Evolutionary conservation across 2,329 filamentous ascomycete species (phyloP).

Genomic region (Pseudopyricularia cyperi): DNA sequence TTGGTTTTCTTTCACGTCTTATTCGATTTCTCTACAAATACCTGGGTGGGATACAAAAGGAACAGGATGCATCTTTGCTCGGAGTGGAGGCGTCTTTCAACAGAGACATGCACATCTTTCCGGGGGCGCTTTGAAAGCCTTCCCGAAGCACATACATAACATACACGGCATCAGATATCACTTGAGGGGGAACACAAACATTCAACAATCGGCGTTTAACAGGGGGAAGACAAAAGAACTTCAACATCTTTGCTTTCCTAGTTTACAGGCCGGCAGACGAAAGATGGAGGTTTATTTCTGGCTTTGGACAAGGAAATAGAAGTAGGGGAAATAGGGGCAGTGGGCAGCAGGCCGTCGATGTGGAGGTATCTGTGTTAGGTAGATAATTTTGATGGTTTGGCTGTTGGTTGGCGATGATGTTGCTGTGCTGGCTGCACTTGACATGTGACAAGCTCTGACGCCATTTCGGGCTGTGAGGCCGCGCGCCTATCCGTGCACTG

Average conservation of each 20-base stretch:
- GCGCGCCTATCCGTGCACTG: too few relatives aligned
- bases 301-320: not conserved
- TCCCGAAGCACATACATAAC: not conserved
- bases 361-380: not conserved
- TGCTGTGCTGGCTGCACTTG: too few relatives aligned
- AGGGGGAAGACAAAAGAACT: slow-evolving; percentile 20
- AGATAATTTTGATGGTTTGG: not conserved
- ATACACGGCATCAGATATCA: slow-evolving; percentile 13
- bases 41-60: not conserved
- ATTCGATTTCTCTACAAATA: slow-evolving; percentile 10
- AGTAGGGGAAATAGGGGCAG: not conserved
- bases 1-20: slow-evolving; percentile 6
- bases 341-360: not conserved
- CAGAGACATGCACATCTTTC: slow-evolving; percentile 16
- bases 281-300: not conserved
- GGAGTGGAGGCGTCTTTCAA: slow-evolving; percentile 19
- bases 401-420: too few relatives aligned
- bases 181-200: slow-evolving; percentile 17
- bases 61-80: not conserved
- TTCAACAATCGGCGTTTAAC: slow-evolving; percentile 17
- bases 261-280: slow-evolving; percentile 1
- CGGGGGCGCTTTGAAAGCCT: too few relatives aligned
- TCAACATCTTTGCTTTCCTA: slow-evolving; percentile 21
- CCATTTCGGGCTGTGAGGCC: too few relatives aligned
- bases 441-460: too few relatives aligned